Evolutionary conservation across 73 alveolate genomes (phyloP).

Genomic region (Breviolum minutum): DNA sequence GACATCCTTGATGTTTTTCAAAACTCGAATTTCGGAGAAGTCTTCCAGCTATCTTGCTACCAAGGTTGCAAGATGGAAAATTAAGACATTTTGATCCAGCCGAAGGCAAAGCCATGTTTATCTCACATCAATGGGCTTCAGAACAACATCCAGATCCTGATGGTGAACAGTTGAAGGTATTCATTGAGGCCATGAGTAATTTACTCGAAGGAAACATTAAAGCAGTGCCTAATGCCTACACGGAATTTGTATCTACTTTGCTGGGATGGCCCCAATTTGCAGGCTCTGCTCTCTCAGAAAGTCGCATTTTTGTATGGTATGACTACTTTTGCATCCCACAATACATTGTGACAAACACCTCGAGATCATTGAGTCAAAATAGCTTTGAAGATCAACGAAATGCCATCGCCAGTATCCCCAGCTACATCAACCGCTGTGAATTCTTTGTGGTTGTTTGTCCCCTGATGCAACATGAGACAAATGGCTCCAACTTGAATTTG

Average conservation of each 20-base stretch:
- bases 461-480: not conserved
- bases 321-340: constrained; percentile 18
- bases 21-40: no score
- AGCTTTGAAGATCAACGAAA: not conserved
- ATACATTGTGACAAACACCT: not conserved
- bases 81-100: no score
- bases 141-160: not conserved
- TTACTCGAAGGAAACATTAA: not conserved
- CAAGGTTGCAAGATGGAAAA: no score
- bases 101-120: not conserved
- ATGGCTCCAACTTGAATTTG: not conserved
- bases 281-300: not conserved
- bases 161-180: not conserved
- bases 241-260: not conserved
- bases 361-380: not conserved
- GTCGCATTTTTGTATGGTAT: not conserved
- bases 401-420: constrained; percentile 46
- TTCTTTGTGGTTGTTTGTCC: constrained; percentile 29
- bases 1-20: no score
- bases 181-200: not conserved
- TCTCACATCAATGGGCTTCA: constrained; percentile 8
- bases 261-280: not conserved
- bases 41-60: no score
- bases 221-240: not conserved
- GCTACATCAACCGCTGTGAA: not conserved